phyloP scores from a whole-genome alignment of 2,329 filamentous ascomycete species.

The Aspergillus glaucus region DNA sequence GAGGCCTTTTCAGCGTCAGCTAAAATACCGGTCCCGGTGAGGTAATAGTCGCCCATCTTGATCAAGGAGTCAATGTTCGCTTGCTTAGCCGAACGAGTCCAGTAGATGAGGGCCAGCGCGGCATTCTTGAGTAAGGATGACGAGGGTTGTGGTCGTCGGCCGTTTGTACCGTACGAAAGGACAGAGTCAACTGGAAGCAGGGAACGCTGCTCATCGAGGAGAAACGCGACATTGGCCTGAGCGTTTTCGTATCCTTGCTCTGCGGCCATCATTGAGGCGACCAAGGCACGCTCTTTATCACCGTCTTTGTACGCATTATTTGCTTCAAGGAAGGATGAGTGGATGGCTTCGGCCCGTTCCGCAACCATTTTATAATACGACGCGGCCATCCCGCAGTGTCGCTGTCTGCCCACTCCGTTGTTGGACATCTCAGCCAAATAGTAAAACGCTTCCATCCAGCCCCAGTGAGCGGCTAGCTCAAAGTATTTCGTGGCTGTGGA shows the following conservation, averaged over 20 bases:
- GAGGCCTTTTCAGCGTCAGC: constrained; percentile 77
- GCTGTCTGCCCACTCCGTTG: constrained; percentile 71
- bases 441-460: constrained; percentile 83
- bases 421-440: constrained; percentile 84
- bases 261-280: constrained; percentile 78
- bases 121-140: constrained; percentile 50
- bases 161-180: constrained; percentile 36
- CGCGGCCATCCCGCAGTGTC: constrained; percentile 68
- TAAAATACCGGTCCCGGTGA: constrained; percentile 68
- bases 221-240: constrained; percentile 82
- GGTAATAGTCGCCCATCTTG: constrained; percentile 98
- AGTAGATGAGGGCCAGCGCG: constrained; percentile 76
- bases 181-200: constrained; percentile 52
- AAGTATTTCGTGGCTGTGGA: constrained; percentile 76
- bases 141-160: constrained; percentile 34
- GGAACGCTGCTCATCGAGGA: constrained; percentile 69
- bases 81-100: constrained; percentile 90
- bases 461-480: constrained; percentile 74
- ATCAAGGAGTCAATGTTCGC: constrained; percentile 88
- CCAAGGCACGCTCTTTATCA: constrained; percentile 70
- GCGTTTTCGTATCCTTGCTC: constrained; percentile 88
- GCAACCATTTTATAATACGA: constrained; percentile 77
- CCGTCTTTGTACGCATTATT: constrained; percentile 75
- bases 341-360: constrained; percentile 64
- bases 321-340: constrained; percentile 75